phyloP scores from a whole-genome alignment of 768 basidiomycete species.

The Cantharellus anzutake region DNA sequence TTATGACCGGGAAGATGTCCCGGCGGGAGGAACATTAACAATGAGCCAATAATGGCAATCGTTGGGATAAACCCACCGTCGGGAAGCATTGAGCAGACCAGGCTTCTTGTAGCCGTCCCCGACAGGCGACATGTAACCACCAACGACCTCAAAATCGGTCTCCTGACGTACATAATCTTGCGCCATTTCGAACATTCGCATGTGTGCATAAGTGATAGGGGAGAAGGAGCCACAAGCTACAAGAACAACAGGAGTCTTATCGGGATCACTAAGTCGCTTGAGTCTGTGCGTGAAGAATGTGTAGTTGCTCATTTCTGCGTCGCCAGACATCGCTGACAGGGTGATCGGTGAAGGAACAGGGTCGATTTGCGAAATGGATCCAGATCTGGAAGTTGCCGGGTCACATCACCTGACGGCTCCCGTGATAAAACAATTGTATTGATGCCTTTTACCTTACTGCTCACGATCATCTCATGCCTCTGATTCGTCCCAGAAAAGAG shows the following conservation, averaged over 20 bases:
- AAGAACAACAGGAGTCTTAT: constrained; percentile 61
- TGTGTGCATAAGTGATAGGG: constrained; percentile 91
- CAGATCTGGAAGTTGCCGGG: no score
- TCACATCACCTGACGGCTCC: no score
- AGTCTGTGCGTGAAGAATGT: neutral
- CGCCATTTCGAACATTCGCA: constrained; percentile 99
- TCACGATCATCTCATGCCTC: no score
- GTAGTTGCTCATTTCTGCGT: neutral
- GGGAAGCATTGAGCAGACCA: constrained; percentile 69
- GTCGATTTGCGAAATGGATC: neutral
- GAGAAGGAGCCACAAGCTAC: constrained; percentile 98
- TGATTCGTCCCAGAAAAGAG: no score
- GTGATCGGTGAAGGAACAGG: neutral
- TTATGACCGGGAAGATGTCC: neutral
- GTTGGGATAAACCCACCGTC: constrained; percentile 49
- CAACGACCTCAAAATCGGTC: constrained; percentile 84
- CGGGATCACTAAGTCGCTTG: neutral
- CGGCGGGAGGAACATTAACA: neutral
- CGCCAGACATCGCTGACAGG: neutral
- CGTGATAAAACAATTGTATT: no score
- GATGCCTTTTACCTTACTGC: no score
- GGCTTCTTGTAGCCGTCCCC: constrained; percentile 94
- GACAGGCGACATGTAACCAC: constrained; percentile 92
- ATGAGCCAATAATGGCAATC: neutral
- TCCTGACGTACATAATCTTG: constrained; percentile 88